Evolutionary conservation across 2,329 filamentous ascomycete species (phyloP), one percentile per base, ranked within the genome.

Genomic region (Ceratocystis cubensis): DNA sequence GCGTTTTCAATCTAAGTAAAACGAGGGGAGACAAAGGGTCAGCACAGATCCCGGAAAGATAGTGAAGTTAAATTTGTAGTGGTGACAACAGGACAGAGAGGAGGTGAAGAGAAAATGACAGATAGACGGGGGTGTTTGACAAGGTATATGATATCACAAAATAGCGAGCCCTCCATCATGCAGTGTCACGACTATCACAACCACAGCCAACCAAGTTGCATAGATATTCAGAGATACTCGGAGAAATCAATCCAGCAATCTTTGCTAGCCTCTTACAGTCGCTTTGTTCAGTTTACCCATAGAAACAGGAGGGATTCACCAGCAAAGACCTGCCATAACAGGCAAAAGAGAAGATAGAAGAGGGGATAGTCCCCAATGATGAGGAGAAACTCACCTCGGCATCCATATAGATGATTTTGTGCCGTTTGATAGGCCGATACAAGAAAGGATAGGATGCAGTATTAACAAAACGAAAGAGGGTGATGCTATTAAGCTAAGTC

Each of bases 1-100:
- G 94, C 94, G 79, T 90, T 93, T 79, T 94, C 89, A 76, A 96
- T 87, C 90, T 96, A 17, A 22, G 6, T 37, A 20, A 59, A 15
- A 41, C 37, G 10, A 41, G 37, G 37, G 13, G 13, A 13, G 37
- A 4, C 37, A 15, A 41, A 41, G 37, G 37, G 37, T 41, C 37
- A 41, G 37, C 37, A 41, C 10, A 41, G 37, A 41, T 41, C 10
- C 37, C 13, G 4, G 37, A 41, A 15, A 41, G 37, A 41, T 3
- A 13, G 37, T 15, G 37, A 15, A 5, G 37, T 13, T 41, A 41
- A 15, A 41, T 15, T 13, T 41, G 56, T 25, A 28, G 25, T 28
- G 17, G 22, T 3, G 33, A 46, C 3, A 62, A 10, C n/a, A 53
- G 48, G 48, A n/a, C 48, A 53, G 59, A 62, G 15, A 8, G 61